Base-by-base conservation (phyloP, 495 filamentous ascomycete species). In the Xylaria bambusicola region DNA sequence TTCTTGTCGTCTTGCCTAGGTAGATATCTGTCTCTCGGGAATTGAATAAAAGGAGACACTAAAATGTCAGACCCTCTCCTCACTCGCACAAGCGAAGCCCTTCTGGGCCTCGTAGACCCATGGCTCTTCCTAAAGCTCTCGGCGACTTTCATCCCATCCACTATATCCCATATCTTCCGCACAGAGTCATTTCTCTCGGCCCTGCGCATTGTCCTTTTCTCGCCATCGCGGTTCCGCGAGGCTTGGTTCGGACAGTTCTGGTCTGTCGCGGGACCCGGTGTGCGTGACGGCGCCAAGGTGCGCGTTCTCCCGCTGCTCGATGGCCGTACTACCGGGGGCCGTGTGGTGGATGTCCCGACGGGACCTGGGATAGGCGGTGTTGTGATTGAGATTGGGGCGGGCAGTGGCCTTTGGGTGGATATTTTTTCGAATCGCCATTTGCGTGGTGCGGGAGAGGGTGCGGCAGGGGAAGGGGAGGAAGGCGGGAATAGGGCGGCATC, bases 191-290 rank as follows among this genome's bases (percentile, higher is more conserved):
- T 45, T 2, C 6, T n/a, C 29, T 15, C 48, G 0, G 40, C 29
- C 20, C 29, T 71, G 54, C 58, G 67, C 29, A 33, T 33, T 42
- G 21, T 24, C 50, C 58, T 67, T 5, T 66, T 81, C 4, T 29
- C 77, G 36, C 75, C 73, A 24, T 66, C 63, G 12, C 38, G 21
- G 6, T 69, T 83, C 48, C 72, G 69, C 33, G 62, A 73, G 24
- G 70, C 70, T 40, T 82, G 79, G 78, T 84, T 84, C 71, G 71
- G 68, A 24, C 62, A 62, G 15, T 81, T 84, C 70, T 84, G 81
- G 80, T 45, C 62, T 23, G 6, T 33, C 51, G 53, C 65, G 12
- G 79, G 80, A 6, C 78, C 80, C 1, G 36, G 58, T 0, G 63
- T 75, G 9, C 74, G 75, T 36, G 17, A 29, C 6, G 57, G 55